Conservation (phyloP, 2,329 filamentous ascomycete genomes). For the Venturia asperata region DNA sequence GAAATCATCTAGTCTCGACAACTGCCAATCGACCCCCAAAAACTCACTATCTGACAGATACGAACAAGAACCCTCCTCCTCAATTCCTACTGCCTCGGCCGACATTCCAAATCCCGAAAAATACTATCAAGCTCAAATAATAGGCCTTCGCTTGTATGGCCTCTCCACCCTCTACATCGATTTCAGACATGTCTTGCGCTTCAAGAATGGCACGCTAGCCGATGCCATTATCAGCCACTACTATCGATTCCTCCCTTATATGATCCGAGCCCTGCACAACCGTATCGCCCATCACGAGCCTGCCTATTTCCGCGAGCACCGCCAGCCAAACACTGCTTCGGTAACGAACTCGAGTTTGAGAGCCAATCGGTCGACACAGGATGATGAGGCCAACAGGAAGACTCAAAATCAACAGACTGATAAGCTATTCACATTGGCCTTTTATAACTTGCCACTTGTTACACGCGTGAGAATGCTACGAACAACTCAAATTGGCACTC, state of each 20-base stretch:
- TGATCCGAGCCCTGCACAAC: constrained; percentile 82
- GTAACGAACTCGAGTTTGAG: constrained; percentile 59
- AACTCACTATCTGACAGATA: constrained; percentile 40
- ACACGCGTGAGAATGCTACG: constrained; percentile 79
- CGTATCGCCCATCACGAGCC: constrained; percentile 93
- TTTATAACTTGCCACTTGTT: constrained; percentile 86
- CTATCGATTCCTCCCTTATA: constrained; percentile 89
- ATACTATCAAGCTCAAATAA: constrained; percentile 79
- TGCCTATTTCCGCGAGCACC: constrained; percentile 86
- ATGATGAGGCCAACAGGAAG: constrained; percentile 50
- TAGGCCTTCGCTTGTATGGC: constrained; percentile 63
- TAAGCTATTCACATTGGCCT: constrained; percentile 87
- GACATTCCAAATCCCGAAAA: constrained; percentile 59
- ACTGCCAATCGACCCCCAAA: background rate
- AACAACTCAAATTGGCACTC: constrained; percentile 82
- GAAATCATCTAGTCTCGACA: background rate
- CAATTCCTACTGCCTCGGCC: constrained; percentile 60
- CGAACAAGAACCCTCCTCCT: constrained; percentile 60
- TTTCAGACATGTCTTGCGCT: constrained; percentile 72
- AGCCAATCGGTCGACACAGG: constrained; percentile 50
- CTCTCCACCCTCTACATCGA: constrained; percentile 85
- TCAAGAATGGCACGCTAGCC: constrained; percentile 72
- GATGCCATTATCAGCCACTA: constrained; percentile 84
- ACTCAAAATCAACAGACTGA: constrained; percentile 93
- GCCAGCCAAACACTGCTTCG: constrained; percentile 69